phyloP scores from a whole-genome alignment of 768 basidiomycete species.

The Panus rudis region DNA sequence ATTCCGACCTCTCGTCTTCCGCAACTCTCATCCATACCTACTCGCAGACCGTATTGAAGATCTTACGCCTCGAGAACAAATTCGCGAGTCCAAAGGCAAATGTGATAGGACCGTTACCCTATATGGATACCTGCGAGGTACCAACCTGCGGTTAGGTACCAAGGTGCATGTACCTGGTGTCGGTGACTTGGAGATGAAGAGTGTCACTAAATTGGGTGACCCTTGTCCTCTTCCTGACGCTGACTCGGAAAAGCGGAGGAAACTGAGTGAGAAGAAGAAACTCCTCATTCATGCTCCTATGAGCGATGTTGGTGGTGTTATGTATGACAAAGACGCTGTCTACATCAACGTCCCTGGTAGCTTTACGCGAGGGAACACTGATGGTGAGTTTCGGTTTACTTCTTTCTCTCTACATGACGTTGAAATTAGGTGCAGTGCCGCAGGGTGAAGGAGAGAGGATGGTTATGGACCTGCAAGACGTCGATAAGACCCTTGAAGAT shows the following conservation, averaged over 20 bases:
- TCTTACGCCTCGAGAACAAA: slow-evolving; percentile 79
- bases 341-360: slow-evolving; percentile 97
- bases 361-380: slow-evolving; percentile 72
- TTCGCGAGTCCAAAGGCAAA: slow-evolving; percentile 75
- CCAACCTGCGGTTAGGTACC: slow-evolving; percentile 67
- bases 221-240: slow-evolving; percentile 92
- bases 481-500: slow-evolving; percentile 74
- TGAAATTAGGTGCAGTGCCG: slow-evolving; percentile 36
- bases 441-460: slow-evolving; percentile 96
- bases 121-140: slow-evolving; percentile 92
- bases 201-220: slow-evolving; percentile 74
- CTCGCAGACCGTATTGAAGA: slow-evolving; percentile 94
- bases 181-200: slow-evolving; percentile 77
- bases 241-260: slow-evolving; percentile 85
- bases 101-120: slow-evolving; percentile 91
- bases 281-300: slow-evolving; percentile 92
- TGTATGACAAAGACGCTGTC: slow-evolving; percentile 97
- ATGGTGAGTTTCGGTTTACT: slow-evolving; percentile 36
- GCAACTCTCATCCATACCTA: slow-evolving; percentile 92
- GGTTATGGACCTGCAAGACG: slow-evolving; percentile 96
- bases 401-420: background rate
- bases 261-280: slow-evolving; percentile 93
- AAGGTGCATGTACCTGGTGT: slow-evolving; percentile 93
- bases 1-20: slow-evolving; percentile 93
- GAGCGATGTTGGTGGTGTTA: slow-evolving; percentile 95